Conservation (phyloP, 2,329 filamentous ascomycete genomes). For the Fusarium tuaranense region DNA sequence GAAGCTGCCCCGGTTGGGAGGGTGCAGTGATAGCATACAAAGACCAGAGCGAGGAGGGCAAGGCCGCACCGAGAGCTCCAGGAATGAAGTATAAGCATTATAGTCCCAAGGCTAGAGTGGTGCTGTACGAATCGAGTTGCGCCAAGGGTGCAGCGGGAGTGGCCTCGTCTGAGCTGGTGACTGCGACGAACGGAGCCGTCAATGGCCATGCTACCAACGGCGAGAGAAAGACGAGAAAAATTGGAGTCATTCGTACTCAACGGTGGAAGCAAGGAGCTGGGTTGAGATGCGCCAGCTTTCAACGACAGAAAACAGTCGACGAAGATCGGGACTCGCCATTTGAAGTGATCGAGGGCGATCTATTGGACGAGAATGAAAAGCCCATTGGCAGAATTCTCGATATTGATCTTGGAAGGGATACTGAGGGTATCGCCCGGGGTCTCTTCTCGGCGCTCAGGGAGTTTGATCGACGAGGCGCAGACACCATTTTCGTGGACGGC, state of each 20-base stretch:
- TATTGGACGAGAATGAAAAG: constrained; percentile 50
- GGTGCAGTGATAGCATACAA: constrained; percentile 81
- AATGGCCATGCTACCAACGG: constrained; percentile 41
- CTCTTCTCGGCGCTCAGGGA: constrained; percentile 90
- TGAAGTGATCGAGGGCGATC: constrained; percentile 55
- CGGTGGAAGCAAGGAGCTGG: constrained; percentile 62
- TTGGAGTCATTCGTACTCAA: constrained; percentile 69
- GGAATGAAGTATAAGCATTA: constrained; percentile 99
- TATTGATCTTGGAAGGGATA: constrained; percentile 77
- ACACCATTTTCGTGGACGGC: constrained; percentile 92
- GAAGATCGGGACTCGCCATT: constrained; percentile 49
- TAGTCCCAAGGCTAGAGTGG: constrained; percentile 86
- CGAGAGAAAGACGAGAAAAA: constrained; percentile 39
- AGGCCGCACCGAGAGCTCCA: constrained; percentile 80
- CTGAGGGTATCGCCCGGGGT: constrained; percentile 82
- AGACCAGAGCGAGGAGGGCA: constrained; percentile 76
- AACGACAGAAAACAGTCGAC: constrained; percentile 36
- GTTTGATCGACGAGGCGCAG: constrained; percentile 81
- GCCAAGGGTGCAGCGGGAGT: constrained; percentile 51
- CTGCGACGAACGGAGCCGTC: constrained; percentile 31
- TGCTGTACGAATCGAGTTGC: constrained; percentile 78
- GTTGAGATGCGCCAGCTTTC: constrained; percentile 49
- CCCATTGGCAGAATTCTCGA: constrained; percentile 68
- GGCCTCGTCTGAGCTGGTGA: constrained; percentile 49
- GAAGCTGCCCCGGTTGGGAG: constrained; percentile 83